Base-by-base conservation (phyloP, 2,329 filamentous ascomycete genomes). In the Ambrosiella xylebori region DNA sequence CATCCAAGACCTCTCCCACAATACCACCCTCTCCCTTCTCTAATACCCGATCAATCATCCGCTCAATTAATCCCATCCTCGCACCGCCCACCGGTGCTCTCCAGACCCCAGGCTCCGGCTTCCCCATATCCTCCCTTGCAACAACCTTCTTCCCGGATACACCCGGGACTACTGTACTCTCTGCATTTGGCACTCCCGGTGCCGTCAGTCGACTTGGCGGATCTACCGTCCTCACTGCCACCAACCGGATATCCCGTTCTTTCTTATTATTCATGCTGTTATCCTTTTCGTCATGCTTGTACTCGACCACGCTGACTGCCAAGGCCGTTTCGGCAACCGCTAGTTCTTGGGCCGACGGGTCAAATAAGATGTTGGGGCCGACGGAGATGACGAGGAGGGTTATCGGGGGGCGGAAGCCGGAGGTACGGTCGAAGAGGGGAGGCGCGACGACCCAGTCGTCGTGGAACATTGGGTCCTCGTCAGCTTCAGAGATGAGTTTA, bases 381-480 rank as follows among this genome's bases (percentile, higher is more conserved):
- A 95, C 84, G 2, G 86, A 81, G 69, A 95, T 85, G 58, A 97
- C 88, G 9, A 98, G 83, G 17, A 98, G 78, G 2, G 91, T 96
- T 58, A 98, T 80, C 0, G 93, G 89, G 3, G 93, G 93, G 54
- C 84, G 79, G 9, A 73, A 67, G 0, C 65, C 65, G 3, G 61
- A 47, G 19, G 65, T 62, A 64, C 65, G 12, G 70, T 67, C 1
- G 82, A 78, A 71, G 94, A 98, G 37, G 98, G 74, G 59, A 82
- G 83, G 15, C 0, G 89, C 83, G 13, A 85, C 86, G 63, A 86
- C 88, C 93, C 93, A 98, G 73, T 98, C 93, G 71, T 98, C 93
- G 72, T 96, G 86, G 71, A 98, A 98, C 67, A 96, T 83, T 11
- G 93, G 93, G 65, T 98, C 93, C 72, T 98, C 93, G 71, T 97